Evolutionary conservation across 331 rosid species (phyloP), one percentile per base, ranked within the genome.

Genomic region (Stylosanthes scabra): DNA sequence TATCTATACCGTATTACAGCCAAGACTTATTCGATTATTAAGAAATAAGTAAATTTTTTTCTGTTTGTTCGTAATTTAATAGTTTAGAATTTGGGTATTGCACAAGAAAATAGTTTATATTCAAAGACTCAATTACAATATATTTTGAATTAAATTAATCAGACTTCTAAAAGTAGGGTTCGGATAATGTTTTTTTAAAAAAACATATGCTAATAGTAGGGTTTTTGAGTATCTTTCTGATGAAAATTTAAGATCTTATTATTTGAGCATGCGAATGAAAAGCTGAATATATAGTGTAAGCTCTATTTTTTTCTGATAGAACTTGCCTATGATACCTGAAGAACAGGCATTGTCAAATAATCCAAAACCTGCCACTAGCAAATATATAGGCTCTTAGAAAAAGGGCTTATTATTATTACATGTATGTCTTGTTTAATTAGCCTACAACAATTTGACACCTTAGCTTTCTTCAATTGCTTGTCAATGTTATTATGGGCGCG

Each of bases 241-340:
- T n/a, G n/a, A 50, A 44, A 29, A 75, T 12, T 55, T 13, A 47
- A 37, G 52, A 77, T 72, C n/a, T n/a, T n/a, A 52, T 66, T 54
- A 57, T 54, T 66, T 54, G 47, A 64, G 59, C 82, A 81, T 76
- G 82, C 68, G 9, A 51, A 51, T 59, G 64, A 66, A 76, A 76
- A 49, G 13, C 6, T 12, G 4, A 11, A 13, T 16, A 13, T 52
- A 25, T 51, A 3, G 27, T 31, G 37, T 31, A 31, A 31, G 67
- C 37, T 31, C 20, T 54, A 58, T 51, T 51, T 45, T 54, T 70
- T 0, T 76, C n/a, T n/a, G 81, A 76, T 71, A 66, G 75, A 71
- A 76, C 49, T 52, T 76, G 81, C 66, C 85, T 70, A 20, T 76
- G 71, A 34, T 50, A 75, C 78, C 60, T 58, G 14, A 7, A 28